phyloP scores from a whole-genome alignment of 2,329 filamentous ascomycete genomes.

The Colletotrichum cordylinicola region DNA sequence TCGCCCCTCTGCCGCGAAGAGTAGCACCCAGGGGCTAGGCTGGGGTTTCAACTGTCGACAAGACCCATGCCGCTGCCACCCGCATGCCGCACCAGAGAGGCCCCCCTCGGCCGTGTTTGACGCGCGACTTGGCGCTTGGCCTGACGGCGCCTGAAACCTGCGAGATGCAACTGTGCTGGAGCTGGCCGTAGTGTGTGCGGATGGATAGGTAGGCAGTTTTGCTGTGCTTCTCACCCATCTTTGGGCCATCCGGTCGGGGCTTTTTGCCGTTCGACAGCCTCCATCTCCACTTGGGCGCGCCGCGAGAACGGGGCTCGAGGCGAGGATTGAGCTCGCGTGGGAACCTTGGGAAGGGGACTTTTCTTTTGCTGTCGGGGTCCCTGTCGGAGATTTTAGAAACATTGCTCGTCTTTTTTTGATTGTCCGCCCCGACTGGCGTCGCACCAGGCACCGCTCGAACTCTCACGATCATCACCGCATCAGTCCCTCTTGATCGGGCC shows the following conservation, averaged over 20 bases:
- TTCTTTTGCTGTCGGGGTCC: background rate
- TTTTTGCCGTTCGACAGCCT: background rate
- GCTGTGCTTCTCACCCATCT: background rate
- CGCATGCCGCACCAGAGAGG: background rate
- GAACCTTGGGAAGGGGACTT: background rate
- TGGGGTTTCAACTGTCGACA: background rate
- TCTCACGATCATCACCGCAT: background rate
- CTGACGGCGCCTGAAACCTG: conserved; percentile 10
- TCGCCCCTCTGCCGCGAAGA: background rate
- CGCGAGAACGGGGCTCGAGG: background rate
- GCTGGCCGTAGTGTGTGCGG: too few species aligned
- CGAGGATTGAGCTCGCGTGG: background rate
- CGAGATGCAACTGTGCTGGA: background rate
- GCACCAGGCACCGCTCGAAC: background rate
- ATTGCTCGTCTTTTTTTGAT: background rate
- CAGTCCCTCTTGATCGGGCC: background rate
- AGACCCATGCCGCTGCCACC: conserved; percentile 4
- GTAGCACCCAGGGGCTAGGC: background rate
- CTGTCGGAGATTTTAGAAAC: background rate
- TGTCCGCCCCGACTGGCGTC: background rate
- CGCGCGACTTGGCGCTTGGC: conserved; percentile 15
- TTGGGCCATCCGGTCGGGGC: background rate
- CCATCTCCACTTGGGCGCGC: background rate
- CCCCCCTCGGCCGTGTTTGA: conserved; percentile 15
- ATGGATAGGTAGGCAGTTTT: background rate